Conservation (phyloP, 176 grass and related monocot genomes). For the Raddia distichophylla region DNA sequence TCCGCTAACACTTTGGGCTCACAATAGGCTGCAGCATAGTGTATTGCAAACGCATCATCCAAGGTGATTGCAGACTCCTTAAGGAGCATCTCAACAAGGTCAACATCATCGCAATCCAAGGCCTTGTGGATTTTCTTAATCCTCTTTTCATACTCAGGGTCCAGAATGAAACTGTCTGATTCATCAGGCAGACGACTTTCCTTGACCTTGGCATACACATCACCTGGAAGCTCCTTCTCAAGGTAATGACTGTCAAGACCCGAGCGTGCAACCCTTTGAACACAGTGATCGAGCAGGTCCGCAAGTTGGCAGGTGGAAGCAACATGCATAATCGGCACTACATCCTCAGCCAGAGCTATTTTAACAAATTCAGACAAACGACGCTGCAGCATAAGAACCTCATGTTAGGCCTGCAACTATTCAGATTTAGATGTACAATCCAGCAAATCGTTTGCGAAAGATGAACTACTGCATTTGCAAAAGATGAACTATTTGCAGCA, state of each 20-base stretch:
- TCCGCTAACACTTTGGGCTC: constrained; percentile 58
- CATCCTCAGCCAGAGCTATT: constrained; percentile 60
- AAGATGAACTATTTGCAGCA: constrained; percentile 6
- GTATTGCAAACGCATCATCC: constrained; percentile 68
- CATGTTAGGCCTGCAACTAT: constrained; percentile 1
- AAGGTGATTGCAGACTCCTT: constrained; percentile 58
- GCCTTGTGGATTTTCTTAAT: constrained; percentile 69
- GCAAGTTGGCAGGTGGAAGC: constrained; percentile 58
- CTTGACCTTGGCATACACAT: constrained; percentile 45
- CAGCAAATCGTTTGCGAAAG: background rate
- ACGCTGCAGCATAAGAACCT: constrained; percentile 50
- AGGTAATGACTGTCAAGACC: constrained; percentile 51
- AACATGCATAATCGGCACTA: constrained; percentile 56
- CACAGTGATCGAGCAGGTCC: constrained; percentile 52
- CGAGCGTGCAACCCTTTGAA: constrained; percentile 53
- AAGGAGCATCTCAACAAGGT: constrained; percentile 61
- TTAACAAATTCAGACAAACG: constrained; percentile 58
- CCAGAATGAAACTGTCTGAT: constrained; percentile 21
- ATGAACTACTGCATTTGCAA: no score
- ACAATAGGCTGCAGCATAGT: constrained; percentile 74
- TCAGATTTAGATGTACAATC: background rate
- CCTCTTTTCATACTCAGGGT: constrained; percentile 63
- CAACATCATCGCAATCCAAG: constrained; percentile 66
- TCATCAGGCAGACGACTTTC: constrained; percentile 28
- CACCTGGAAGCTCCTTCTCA: constrained; percentile 63